Base-by-base conservation (phyloP, 768 basidiomycete species). In the Russula vinacea region DNA sequence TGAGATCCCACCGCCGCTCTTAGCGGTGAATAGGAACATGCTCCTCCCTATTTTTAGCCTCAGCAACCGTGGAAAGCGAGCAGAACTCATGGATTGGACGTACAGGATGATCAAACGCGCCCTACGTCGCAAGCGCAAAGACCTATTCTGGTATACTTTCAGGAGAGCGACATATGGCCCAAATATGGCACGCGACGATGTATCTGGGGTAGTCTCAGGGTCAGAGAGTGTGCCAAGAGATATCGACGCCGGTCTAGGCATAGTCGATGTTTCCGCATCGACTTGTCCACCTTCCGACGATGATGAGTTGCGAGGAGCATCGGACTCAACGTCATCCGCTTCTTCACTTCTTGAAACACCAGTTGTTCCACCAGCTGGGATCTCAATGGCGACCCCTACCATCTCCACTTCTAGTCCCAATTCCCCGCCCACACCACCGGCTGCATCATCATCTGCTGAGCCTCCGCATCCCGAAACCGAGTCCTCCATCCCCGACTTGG, bases 1-100 rank as follows among this genome's bases (percentile, higher is more conserved):
- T 24, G 70, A 77, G 42, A 74, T 85, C 24, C 70, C 71, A 8
- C 73, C 86, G 1, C 88, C 86, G 6, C 79, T 73, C 56, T 76
- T 90, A 35, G 71, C 81, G 3, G 73, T 89, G 47, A 88, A 83
- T 65, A 78, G 82, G 26, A 76, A 71, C 26, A 83, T 83, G 65
- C 72, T 91, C 16, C 71, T 88, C 8, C 76, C 88, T 5, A 81
- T 85, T 3, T 77, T 85, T 47, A 84, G 84, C 5, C 71, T 80
- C 44, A 80, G 82, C 39, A 89, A 88, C 67, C 78, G 82, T 50
- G 73, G 80, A 64, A 88, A 85, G 72, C 78, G 85, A 49, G 63
- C 83, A n/a, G 76, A 77, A 42, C 71, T 90, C 58, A 78, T 89
- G 77, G 77, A 81, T 33, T 91, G 88, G 82, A 73, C 88, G 39